Evolutionary conservation across 192 early-diverging fungal genomes (phyloP), one percentile per base, ranked within the genome.

Genomic region (Entomortierella chlamydospora): DNA sequence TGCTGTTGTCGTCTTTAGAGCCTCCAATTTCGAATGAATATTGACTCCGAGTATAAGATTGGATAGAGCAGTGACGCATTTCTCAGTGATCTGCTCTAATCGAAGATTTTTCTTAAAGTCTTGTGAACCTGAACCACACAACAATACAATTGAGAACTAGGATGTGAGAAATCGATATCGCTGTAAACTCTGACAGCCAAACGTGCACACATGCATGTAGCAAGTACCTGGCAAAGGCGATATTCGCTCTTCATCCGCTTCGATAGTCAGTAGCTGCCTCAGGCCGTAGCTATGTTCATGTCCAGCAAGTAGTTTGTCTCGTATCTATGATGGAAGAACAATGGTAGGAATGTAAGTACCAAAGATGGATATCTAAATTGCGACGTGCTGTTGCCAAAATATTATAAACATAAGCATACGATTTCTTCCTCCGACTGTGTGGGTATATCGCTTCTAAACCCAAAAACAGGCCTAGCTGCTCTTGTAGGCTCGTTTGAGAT

Each of bases 351-450:
- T n/a, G n/a, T n/a, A n/a, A n/a, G n/a, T n/a, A n/a, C n/a, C n/a
- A n/a, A n/a, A n/a, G n/a, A n/a, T n/a, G n/a, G n/a, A n/a, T n/a
- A n/a, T n/a, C n/a, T n/a, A n/a, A n/a, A n/a, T n/a, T n/a, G n/a
- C n/a, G n/a, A n/a, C n/a, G n/a, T 37, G 10, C 10, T 37, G 10
- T 4, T 7, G 10, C 10, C 34, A 37, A 37, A 10, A 10, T 37
- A 37, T 10, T 23, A 50, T 17, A 50, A 50, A 23, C 52, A 2
- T 45, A 47, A 7, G 31, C 68, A 9, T 64, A 72, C 70, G 15
- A 72, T 64, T 30, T 72, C 70, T 41, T 72, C 70, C 0, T 54
- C 51, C 12, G 70, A 72, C 26, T 73, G 72, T 5, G 62, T 61
- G 31, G 72, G 70, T 26, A 72, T 64, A 57, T 63, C 55, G 41